phyloP scores from a whole-genome alignment of 2,329 filamentous ascomycete genomes.

The Aquanectria penicillioides region DNA sequence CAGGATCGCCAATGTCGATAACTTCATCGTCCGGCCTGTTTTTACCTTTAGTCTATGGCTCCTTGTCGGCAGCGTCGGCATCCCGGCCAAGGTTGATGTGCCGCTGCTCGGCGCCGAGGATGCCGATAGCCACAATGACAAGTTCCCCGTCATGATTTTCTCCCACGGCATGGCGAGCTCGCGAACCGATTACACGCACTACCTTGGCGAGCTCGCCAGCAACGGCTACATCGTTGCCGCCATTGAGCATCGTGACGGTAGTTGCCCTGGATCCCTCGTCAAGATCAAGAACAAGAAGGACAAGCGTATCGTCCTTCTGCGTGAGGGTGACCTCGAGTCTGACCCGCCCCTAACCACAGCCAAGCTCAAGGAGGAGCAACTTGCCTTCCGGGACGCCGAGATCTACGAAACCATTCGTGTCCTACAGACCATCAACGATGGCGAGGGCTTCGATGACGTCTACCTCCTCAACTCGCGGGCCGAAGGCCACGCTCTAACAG shows the following conservation, averaged over 20 bases:
- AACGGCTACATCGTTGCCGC: slow-evolving; percentile 60
- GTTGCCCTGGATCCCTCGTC: slow-evolving; percentile 57
- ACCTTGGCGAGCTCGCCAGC: slow-evolving; percentile 60
- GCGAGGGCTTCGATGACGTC: slow-evolving; percentile 48
- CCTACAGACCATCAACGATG: slow-evolving; percentile 52
- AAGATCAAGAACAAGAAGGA: slow-evolving; percentile 43
- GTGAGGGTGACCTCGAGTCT: slow-evolving; percentile 46
- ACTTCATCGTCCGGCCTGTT: slow-evolving; percentile 53
- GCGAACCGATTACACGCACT: slow-evolving; percentile 62
- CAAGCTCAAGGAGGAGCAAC: slow-evolving; percentile 56
- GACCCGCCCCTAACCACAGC: slow-evolving; percentile 47
- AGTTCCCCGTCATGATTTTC: slow-evolving; percentile 59
- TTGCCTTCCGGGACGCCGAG: slow-evolving; percentile 61
- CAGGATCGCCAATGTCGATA: slow-evolving; percentile 55
- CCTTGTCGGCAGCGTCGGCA: slow-evolving; percentile 55
- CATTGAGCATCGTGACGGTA: slow-evolving; percentile 63
- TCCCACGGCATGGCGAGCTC: slow-evolving; percentile 63
- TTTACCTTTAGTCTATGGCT: slow-evolving; percentile 55
- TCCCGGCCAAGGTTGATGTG: slow-evolving; percentile 59
- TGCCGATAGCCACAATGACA: slow-evolving; percentile 30
- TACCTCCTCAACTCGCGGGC: slow-evolving; percentile 54
- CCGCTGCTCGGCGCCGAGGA: slow-evolving; percentile 48
- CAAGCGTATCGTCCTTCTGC: slow-evolving; percentile 48
- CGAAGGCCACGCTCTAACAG: slow-evolving; percentile 57
- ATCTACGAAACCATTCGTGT: slow-evolving; percentile 57